Percentiles rank a stretch among this genome's conserved stretches.
Conservation (phyloP, 164 flowering plant genomes). For the Berberis thunbergii region DNA sequence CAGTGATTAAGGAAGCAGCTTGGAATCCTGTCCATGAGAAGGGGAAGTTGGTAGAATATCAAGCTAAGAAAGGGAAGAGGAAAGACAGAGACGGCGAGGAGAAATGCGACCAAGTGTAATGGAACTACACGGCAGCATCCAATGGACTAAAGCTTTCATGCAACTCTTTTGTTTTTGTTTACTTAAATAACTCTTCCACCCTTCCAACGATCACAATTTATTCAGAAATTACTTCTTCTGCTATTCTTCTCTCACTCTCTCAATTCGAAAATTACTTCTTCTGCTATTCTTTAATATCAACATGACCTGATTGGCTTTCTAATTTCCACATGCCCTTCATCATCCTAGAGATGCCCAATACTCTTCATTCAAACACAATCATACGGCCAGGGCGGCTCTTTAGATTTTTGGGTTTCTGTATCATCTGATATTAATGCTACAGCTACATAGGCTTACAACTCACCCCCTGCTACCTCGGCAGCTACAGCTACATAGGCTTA, state of each 20-base stretch:
- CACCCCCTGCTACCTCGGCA: too few species aligned
- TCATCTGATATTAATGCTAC: too few species aligned
- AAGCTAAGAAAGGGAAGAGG: neutral
- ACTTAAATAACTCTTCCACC: neutral
- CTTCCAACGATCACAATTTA: neutral
- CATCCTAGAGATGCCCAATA: too few species aligned
- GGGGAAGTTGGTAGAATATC: slow-evolving; percentile 4
- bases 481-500: too few species aligned
- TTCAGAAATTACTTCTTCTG: neutral
- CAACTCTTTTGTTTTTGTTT: slow-evolving; percentile 14
- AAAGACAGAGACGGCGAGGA: slow-evolving; percentile 3
- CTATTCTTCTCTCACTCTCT: neutral
- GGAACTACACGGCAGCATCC: slow-evolving; percentile 29
- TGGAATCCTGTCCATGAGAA: slow-evolving; percentile 1
- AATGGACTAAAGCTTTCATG: slow-evolving; percentile 33
- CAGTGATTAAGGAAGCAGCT: slow-evolving; percentile 8
- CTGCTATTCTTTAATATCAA: too few species aligned
- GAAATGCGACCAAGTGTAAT: slow-evolving; percentile 17
- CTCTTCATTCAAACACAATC: too few species aligned
- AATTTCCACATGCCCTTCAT: too few species aligned
- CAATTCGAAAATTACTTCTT: neutral
- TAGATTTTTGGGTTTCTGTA: too few species aligned
- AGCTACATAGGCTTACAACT: too few species aligned
- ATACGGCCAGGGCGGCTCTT: too few species aligned
- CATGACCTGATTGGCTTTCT: too few species aligned